Base-by-base conservation (phyloP, 1,284 basidiomycete species). In the Puccinia hordei region DNA sequence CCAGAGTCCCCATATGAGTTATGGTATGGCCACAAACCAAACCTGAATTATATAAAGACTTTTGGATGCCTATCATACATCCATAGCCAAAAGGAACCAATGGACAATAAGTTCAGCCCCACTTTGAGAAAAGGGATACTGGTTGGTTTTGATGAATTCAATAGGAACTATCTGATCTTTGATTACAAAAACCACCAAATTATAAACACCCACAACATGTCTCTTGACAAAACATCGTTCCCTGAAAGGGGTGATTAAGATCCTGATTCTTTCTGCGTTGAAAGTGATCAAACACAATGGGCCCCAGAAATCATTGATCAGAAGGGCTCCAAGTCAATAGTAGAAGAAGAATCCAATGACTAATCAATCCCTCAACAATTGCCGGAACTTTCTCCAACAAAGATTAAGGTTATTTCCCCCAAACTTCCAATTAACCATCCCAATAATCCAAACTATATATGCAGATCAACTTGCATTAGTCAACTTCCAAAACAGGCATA, bases 111-210 rank as follows among this genome's bases (percentile, higher is more conserved):
- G 35, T 69, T 69, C 35, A 24, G 33, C 41, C 3, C 6, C 6
- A 46, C 24, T 3, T 27, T 15, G 2, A 4, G 15, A 15, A 38
- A 46, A n/a, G 66, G 33, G 17, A 27, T 35, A 10, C 35, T 69
- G 17, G 12, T 69, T 35, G 66, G 66, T 17, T 69, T 69, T 44
- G 33, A 69, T 27, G 66, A 69, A 44, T 35, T 41, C 24, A 35
- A 69, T n/a, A 3, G 24, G 5, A 38, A 35, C 24, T 69, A 69
- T 44, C 41, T 35, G 10, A 13, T 69, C 24, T 44, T 41, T 33
- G 24, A 69, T n/a, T 27, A 41, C 35, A n/a, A 69, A 44, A 41
- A 15, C 30, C 24, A 44, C 24, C 41, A 69, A 22, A 35, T 44
- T 2, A 38, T 69, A 6, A 38, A 41, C 22, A 15, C 35, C 5